phyloP scores from a whole-genome alignment of 2,329 filamentous ascomycete genomes.

The Ceratocystis harringtonii region DNA sequence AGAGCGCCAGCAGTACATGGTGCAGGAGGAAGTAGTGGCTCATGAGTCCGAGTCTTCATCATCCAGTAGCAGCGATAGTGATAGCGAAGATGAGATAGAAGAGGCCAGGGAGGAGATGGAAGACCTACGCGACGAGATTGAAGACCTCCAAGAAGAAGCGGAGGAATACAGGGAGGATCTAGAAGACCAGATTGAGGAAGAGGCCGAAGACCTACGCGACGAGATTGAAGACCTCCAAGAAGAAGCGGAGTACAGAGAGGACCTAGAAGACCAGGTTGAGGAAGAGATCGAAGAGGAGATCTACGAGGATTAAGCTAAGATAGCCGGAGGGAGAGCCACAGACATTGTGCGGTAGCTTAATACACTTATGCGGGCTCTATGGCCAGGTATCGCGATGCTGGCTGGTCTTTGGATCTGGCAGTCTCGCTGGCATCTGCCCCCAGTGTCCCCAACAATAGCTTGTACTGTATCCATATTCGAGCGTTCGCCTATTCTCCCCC shows the following conservation, averaged over 20 bases:
- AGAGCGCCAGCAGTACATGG: neutral
- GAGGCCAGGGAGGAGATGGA: conserved; percentile 21
- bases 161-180: conserved; percentile 31
- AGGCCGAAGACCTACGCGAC: conserved; percentile 24
- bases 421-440: neutral
- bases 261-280: conserved; percentile 27
- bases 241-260: conserved; percentile 31
- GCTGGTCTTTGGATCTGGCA: neutral
- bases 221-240: conserved; percentile 31
- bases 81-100: conserved; percentile 17
- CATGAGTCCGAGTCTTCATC: neutral
- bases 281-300: conserved; percentile 30
- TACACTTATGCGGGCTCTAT: neutral
- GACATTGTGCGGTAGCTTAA: neutral
- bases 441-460: neutral
- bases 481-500: neutral
- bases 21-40: neutral
- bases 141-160: conserved; percentile 32
- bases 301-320: conserved; percentile 30
- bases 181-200: conserved; percentile 24
- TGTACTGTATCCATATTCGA: neutral
- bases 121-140: conserved; percentile 25
- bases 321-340: neutral
- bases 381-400: neutral
- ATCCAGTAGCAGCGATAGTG: neutral